A percentile compares a stretch with the other conserved stretches of the same genome.
These are phyloP conservation scores for Pachysolen tannophilus DNA, from an alignment of 805 yeast genomes.

Conservation along the genomic window DNA sequence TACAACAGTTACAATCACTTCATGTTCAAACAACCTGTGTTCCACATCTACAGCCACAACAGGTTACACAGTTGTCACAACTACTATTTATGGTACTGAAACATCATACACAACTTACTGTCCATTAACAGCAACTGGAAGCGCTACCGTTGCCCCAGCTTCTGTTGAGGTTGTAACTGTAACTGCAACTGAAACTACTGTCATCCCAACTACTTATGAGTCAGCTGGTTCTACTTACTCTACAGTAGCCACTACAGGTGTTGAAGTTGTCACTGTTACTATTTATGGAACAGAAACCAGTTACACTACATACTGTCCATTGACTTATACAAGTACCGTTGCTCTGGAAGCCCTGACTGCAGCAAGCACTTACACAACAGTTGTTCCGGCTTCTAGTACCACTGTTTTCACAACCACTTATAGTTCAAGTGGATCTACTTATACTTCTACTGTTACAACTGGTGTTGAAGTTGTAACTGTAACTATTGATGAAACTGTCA, in stretches of 20 bases:
- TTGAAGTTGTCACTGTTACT: conserved; percentile 17
- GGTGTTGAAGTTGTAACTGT: conserved; percentile 18
- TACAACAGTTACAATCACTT: conserved; percentile 15
- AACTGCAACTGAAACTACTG: conserved; percentile 18
- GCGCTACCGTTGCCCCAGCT: not conserved
- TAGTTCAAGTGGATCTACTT: conserved; percentile 22
- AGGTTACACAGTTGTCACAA: conserved; percentile 18
- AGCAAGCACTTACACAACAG: not conserved
- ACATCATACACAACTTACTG: conserved; percentile 19
- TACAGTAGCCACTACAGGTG: conserved; percentile 18
- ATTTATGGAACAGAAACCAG: conserved; percentile 16
- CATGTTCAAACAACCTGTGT: conserved; percentile 15
- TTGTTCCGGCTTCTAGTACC: conserved; percentile 15
- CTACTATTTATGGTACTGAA: conserved; percentile 15
- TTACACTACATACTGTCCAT: conserved; percentile 20
- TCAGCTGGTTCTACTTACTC: conserved; percentile 23
- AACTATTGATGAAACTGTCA: conserved; percentile 16
- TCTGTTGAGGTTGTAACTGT: not conserved
- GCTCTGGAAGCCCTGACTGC: not conserved
- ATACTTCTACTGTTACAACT: conserved; percentile 16
- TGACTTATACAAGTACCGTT: conserved; percentile 9
- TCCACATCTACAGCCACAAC: conserved; percentile 16
- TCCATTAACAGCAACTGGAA: conserved; percentile 14
- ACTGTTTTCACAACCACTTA: too few species aligned
- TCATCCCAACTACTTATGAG: too few species aligned